Conservation (phyloP, 495 filamentous ascomycete genomes). For the Rhypophila decipiens region DNA sequence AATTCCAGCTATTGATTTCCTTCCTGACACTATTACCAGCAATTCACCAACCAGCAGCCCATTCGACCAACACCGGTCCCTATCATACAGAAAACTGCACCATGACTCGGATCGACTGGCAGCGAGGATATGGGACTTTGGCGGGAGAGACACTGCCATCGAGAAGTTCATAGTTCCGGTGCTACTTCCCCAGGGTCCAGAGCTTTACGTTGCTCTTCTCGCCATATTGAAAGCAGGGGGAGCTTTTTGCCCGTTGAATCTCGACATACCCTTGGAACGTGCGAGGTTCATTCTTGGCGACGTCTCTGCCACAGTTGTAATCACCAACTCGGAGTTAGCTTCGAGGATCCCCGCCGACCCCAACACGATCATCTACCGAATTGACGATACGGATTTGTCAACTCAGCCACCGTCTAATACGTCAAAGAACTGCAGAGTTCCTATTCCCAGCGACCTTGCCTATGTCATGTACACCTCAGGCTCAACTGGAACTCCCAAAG, state of each 20-base stretch:
- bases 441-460: slow-evolving; percentile 47
- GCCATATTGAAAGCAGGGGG: slow-evolving; percentile 70
- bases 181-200: slow-evolving; percentile 60
- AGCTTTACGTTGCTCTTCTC: slow-evolving; percentile 65
- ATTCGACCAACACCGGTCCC: slow-evolving; percentile 32
- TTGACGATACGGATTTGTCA: background rate
- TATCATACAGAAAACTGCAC: slow-evolving; percentile 59
- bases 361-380: slow-evolving; percentile 16
- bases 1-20: slow-evolving; percentile 48
- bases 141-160: background rate
- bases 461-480: slow-evolving; percentile 93
- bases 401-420: background rate
- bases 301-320: slow-evolving; percentile 51
- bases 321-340: slow-evolving; percentile 39
- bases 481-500: slow-evolving; percentile 84
- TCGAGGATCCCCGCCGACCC: slow-evolving; percentile 17
- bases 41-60: too few relatives aligned
- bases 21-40: too few relatives aligned
- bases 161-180: slow-evolving; percentile 56
- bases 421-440: slow-evolving; percentile 1
- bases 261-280: slow-evolving; percentile 65
- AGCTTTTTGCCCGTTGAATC: slow-evolving; percentile 72
- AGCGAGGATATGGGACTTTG: slow-evolving; percentile 32
- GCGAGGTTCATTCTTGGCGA: slow-evolving; percentile 68
- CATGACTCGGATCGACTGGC: slow-evolving; percentile 48